Evolutionary conservation across 371 early-diverging fungal genomes (phyloP).

Genomic region (Mortierella sp.): DNA sequence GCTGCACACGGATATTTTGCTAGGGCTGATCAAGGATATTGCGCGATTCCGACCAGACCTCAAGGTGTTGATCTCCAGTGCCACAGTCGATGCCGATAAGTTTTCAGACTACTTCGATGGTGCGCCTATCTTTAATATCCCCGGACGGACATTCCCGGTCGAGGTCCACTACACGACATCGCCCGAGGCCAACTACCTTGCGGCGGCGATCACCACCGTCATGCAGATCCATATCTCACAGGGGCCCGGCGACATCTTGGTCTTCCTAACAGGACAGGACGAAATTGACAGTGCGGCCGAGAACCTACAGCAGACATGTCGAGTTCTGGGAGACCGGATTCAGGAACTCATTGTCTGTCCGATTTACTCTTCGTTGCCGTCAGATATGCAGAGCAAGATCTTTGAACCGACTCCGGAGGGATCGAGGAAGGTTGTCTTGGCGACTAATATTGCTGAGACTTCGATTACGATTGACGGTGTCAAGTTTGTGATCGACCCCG

Average conservation of each 20-base stretch:
- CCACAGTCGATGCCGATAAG: constrained; percentile 98
- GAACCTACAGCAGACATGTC: constrained; percentile 81
- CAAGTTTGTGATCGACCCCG: constrained; percentile 89
- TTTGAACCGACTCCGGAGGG: constrained; percentile 97
- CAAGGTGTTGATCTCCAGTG: constrained; percentile 98
- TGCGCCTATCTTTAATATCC: constrained; percentile 94
- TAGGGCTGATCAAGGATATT: constrained; percentile 98
- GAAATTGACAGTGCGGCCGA: constrained; percentile 98
- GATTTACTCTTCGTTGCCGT: constrained; percentile 95
- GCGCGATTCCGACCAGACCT: constrained; percentile 93
- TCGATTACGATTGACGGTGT: constrained; percentile 98
- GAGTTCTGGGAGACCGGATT: constrained; percentile 91
- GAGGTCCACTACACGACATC: constrained; percentile 96
- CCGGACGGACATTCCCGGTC: constrained; percentile 95
- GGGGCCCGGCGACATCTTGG: constrained; percentile 94
- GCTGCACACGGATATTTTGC: constrained; percentile 97
- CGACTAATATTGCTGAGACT: constrained; percentile 99
- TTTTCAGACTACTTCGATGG: constrained; percentile 96
- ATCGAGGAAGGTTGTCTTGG: constrained; percentile 97
- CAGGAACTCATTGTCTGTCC: constrained; percentile 94
- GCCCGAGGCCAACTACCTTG: constrained; percentile 98
- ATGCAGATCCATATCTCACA: constrained; percentile 97
- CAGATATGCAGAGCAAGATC: constrained; percentile 95
- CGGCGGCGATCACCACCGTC: constrained; percentile 95
- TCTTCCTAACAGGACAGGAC: constrained; percentile 99